These are phyloP conservation scores for Hypoxylon sp. DNA, from an alignment of 2,329 filamentous ascomycete genomes.

Conservation along the genomic window DNA sequence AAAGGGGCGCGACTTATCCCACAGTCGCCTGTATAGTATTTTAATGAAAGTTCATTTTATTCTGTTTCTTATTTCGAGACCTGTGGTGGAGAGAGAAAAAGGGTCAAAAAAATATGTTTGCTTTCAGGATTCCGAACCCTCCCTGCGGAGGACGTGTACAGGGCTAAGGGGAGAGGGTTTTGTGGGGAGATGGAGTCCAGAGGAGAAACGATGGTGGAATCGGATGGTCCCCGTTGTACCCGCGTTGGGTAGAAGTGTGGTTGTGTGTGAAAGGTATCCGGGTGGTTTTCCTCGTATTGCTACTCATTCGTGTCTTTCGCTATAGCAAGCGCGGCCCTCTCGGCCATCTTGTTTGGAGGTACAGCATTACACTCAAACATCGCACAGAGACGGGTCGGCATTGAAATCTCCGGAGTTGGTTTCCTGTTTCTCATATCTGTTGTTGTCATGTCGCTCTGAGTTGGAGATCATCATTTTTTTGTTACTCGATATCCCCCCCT, in stretches of 20 bases:
- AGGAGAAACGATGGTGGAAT: constrained; percentile 25
- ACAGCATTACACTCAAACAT: constrained; percentile 24
- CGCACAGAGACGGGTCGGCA: constrained; percentile 31
- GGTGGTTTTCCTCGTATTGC: constrained; percentile 32
- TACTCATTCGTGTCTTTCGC: constrained; percentile 37
- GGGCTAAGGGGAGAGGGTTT: constrained; percentile 14
- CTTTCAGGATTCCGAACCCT: constrained; percentile 23
- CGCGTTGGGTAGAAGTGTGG: constrained; percentile 17
- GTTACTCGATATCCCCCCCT: constrained; percentile 38
- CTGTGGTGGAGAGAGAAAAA: constrained; percentile 31
- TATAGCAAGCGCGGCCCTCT: constrained; percentile 32
- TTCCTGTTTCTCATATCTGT: constrained; percentile 32
- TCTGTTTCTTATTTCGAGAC: constrained; percentile 24
- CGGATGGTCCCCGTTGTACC: constrained; percentile 20
- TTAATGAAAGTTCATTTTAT: constrained; percentile 33
- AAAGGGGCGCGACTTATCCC: constrained; percentile 24
- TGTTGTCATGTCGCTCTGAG: constrained; percentile 29
- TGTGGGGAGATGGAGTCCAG: constrained; percentile 20
- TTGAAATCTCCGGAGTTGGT: constrained; percentile 38
- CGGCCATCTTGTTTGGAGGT: constrained; percentile 28
- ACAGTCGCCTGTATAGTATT: constrained; percentile 38
- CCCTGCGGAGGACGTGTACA: constrained; percentile 23
- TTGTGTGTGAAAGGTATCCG: constrained; percentile 15
- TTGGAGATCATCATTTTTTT: constrained; percentile 31
- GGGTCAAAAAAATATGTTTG: constrained; percentile 28